Conservation (phyloP, 306 rosid genomes). For the Echinosophora koreensis region DNA sequence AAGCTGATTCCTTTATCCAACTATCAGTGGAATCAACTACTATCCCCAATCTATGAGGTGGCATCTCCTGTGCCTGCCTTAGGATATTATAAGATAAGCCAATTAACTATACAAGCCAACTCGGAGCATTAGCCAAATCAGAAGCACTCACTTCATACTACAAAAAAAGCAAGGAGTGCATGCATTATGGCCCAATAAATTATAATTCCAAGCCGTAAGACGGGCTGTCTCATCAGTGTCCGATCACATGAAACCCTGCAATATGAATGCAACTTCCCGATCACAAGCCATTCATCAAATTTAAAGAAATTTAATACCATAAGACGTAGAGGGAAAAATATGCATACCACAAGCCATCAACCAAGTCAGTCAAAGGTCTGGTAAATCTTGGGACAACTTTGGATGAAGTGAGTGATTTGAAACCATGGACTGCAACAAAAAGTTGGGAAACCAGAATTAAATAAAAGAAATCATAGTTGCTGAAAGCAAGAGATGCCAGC, state of each 20-base stretch:
- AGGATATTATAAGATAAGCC: slow-evolving; percentile 31
- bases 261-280: neutral
- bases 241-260: slow-evolving; percentile 97
- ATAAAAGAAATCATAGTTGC: slow-evolving; percentile 21
- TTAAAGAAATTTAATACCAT: slow-evolving; percentile 3
- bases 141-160: slow-evolving; percentile 65
- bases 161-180: slow-evolving; percentile 80
- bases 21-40: slow-evolving; percentile 23
- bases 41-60: slow-evolving; percentile 36
- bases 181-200: slow-evolving; percentile 91
- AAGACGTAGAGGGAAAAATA: slow-evolving; percentile 30
- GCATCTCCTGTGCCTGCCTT: slow-evolving; percentile 21
- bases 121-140: slow-evolving; percentile 47
- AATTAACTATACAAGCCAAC: slow-evolving; percentile 37
- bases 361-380: slow-evolving; percentile 84
- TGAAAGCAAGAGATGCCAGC: slow-evolving; percentile 22
- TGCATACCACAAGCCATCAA: slow-evolving; percentile 94
- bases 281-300: slow-evolving; percentile 29
- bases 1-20: slow-evolving; percentile 25
- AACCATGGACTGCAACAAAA: slow-evolving; percentile 80
- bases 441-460: slow-evolving; percentile 39
- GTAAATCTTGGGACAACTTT: slow-evolving; percentile 90
- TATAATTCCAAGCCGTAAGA: slow-evolving; percentile 84
- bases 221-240: slow-evolving; percentile 90
- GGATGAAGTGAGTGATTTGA: slow-evolving; percentile 89